Evolutionary conservation across 306 rosid species (phyloP).

Genomic region (Fagus crenata): DNA sequence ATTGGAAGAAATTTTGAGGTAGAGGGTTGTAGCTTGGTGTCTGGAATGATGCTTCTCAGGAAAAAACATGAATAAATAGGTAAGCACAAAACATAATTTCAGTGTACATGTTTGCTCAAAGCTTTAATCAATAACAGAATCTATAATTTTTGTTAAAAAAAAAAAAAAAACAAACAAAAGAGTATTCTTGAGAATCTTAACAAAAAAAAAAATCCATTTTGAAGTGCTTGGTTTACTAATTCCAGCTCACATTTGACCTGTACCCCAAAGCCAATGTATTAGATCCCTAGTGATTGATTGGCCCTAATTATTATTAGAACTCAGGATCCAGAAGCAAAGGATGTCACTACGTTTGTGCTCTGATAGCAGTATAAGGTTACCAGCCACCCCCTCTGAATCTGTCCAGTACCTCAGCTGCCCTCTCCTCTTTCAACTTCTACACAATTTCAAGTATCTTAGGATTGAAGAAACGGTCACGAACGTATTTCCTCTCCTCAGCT

Average conservation of each 20-base stretch:
- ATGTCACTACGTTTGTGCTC: constrained; percentile 12
- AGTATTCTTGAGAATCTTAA: no score
- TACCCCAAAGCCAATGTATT: background rate
- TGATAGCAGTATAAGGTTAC: constrained; percentile 5
- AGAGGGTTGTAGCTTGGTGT: no score
- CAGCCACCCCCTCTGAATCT: constrained; percentile 36
- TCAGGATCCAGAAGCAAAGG: constrained; percentile 14
- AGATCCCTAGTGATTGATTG: constrained; percentile 4
- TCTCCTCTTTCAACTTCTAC: constrained; percentile 49
- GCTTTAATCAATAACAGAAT: background rate
- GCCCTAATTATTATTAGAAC: constrained; percentile 17
- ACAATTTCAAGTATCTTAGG: constrained; percentile 57
- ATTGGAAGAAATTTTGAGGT: no score
- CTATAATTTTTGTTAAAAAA: background rate
- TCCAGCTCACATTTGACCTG: background rate
- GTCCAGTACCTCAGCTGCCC: constrained; percentile 36
- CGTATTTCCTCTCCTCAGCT: constrained; percentile 73
- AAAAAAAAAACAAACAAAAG: background rate
- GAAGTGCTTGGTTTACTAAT: constrained; percentile 10
- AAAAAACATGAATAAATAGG: background rate
- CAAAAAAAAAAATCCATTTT: constrained; percentile 10
- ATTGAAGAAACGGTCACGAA: constrained; percentile 67
- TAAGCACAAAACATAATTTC: background rate
- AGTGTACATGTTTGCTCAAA: background rate
- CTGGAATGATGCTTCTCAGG: background rate